Conservation (phyloP, 176 grass and related monocot genomes). For the Elaeis guineensis region DNA sequence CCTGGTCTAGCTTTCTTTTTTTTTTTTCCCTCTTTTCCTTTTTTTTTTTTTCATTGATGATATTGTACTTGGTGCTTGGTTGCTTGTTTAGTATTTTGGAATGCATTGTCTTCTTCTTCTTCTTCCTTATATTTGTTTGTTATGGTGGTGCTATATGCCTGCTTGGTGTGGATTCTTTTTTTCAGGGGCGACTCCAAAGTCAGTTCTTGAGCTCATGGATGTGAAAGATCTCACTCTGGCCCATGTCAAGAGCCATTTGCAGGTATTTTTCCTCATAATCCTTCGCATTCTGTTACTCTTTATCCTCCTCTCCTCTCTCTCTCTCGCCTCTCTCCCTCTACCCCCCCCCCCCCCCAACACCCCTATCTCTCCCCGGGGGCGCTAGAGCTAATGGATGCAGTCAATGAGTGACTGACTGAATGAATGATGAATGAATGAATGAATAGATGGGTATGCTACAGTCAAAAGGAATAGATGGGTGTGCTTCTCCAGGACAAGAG, state of each 20-base stretch:
- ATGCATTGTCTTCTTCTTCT: no score
- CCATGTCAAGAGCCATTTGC: constrained; percentile 45
- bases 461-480: background rate
- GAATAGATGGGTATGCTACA: background rate
- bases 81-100: background rate
- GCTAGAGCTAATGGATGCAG: background rate
- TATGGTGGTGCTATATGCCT: background rate
- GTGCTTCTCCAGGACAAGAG: constrained; percentile 16
- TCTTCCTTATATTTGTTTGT: background rate
- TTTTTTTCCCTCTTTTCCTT: background rate
- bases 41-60: background rate
- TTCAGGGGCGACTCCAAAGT: constrained; percentile 40
- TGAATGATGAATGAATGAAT: constrained; percentile 1
- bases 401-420: constrained; percentile 1
- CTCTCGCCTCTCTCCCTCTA: background rate
- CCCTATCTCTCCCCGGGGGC: no score
- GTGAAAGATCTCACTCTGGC: constrained; percentile 55
- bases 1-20: background rate
- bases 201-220: constrained; percentile 50
- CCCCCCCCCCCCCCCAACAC: no score
- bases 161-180: background rate
- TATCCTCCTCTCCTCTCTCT: constrained; percentile 15
- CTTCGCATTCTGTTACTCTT: background rate
- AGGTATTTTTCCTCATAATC: constrained; percentile 10
- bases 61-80: background rate